Evolutionary conservation across 345 rosid genomes (phyloP).

Genomic region (Bretschneidera sinensis): DNA sequence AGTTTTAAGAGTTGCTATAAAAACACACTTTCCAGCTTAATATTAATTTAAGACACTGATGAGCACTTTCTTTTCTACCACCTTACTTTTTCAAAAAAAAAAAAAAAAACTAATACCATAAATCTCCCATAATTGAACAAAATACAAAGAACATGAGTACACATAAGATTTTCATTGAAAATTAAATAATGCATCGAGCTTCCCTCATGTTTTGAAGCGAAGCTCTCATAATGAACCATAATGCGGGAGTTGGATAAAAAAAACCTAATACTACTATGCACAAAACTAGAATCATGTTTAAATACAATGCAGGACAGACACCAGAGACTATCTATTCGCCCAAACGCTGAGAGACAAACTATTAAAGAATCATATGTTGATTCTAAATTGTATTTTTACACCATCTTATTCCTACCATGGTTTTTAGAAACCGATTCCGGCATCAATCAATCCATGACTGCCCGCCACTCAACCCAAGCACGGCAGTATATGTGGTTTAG

Average conservation of each 20-base stretch:
- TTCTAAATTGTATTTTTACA: constrained; percentile 41
- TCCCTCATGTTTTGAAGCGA: constrained; percentile 36
- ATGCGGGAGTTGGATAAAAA: constrained; percentile 10
- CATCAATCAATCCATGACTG: constrained; percentile 40
- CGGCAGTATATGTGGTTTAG: constrained; percentile 22
- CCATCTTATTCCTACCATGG: constrained; percentile 34
- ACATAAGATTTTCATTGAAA: neutral
- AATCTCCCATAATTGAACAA: too few species aligned
- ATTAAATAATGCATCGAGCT: constrained; percentile 21
- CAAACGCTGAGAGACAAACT: constrained; percentile 46
- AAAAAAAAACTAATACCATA: too few species aligned
- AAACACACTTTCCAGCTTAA: too few species aligned
- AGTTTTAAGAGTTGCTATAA: too few species aligned
- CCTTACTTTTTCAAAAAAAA: too few species aligned
- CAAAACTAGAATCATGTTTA: constrained; percentile 23
- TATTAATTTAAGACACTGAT: too few species aligned
- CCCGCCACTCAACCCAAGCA: constrained; percentile 35
- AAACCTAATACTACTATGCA: constrained; percentile 33
- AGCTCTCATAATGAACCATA: constrained; percentile 19
- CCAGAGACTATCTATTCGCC: constrained; percentile 40
- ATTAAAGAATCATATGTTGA: constrained; percentile 83
- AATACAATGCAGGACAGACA: constrained; percentile 36
- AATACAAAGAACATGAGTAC: neutral
- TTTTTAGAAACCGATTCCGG: constrained; percentile 42
- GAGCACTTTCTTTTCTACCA: too few species aligned